Percentiles rank a stretch among this genome's conserved stretches.
These are phyloP conservation scores for Candida alai DNA, from an alignment of 805 yeast genomes.

Conservation along the genomic window DNA sequence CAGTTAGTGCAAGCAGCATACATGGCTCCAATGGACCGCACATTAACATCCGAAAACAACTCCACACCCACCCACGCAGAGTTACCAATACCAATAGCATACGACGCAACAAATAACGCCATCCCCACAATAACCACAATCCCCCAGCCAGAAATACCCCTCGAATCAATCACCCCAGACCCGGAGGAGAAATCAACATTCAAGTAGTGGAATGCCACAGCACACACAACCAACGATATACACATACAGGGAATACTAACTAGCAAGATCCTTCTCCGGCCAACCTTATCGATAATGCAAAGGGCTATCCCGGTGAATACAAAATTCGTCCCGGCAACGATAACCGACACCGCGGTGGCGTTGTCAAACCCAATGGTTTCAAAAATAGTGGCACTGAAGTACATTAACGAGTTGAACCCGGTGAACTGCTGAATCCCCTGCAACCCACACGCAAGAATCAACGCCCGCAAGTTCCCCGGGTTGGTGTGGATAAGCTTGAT, in stretches of 20 bases:
- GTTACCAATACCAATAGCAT: conserved; percentile 94
- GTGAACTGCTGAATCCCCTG: conserved; percentile 97
- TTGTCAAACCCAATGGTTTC: conserved; percentile 84
- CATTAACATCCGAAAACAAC: conserved; percentile 82
- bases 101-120: conserved; percentile 83
- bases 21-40: conserved; percentile 88
- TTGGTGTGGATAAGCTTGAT: conserved; percentile 59
- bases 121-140: conserved; percentile 79
- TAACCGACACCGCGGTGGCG: conserved; percentile 91
- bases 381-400: conserved; percentile 89
- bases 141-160: conserved; percentile 78
- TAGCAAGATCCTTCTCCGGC: conserved; percentile 79
- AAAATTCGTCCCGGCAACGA: conserved; percentile 92
- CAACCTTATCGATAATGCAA: conserved; percentile 79
- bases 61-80: conserved; percentile 99
- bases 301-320: conserved; percentile 83
- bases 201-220: conserved; percentile 88
- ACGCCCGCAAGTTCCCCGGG: conserved; percentile 83
- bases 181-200: conserved; percentile 54
- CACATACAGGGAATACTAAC: conserved; percentile 86
- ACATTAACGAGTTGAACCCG: conserved; percentile 95
- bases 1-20: conserved; percentile 91
- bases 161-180: conserved; percentile 32
- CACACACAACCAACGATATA: conserved; percentile 68
- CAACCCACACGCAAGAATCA: conserved; percentile 84